Evolutionary conservation across 2,329 filamentous ascomycete genomes (phyloP).

Genomic region (Colletotrichum echinochloae): DNA sequence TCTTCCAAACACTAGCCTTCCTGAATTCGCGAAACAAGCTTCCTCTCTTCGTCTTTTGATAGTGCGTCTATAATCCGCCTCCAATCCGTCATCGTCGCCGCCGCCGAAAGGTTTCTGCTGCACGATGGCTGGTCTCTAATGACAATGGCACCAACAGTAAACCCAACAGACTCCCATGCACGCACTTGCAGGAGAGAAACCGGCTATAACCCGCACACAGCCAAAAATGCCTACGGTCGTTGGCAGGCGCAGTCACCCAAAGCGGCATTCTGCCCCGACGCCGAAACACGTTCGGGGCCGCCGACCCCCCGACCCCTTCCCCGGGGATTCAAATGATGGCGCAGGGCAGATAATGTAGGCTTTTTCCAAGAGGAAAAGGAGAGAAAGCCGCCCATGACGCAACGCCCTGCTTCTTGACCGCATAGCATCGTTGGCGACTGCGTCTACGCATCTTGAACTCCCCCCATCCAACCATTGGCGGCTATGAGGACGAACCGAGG

Average conservation of each 20-base stretch:
- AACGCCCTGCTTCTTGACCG: neutral
- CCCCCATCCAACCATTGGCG: neutral
- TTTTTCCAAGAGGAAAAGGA: neutral
- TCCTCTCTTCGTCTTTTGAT: neutral
- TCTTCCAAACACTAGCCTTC: neutral
- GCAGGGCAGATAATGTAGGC: neutral
- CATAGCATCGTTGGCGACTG: neutral
- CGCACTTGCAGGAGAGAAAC: neutral
- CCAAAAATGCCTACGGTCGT: neutral
- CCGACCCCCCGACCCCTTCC: too few species aligned
- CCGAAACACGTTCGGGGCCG: neutral
- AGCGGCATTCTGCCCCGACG: neutral
- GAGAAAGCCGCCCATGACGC: neutral
- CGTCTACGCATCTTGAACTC: neutral
- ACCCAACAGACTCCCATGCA: neutral
- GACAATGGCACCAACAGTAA: neutral
- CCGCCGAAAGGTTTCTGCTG: neutral
- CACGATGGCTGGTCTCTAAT: neutral
- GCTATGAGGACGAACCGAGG: neutral
- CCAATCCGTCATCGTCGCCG: neutral
- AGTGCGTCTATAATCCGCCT: neutral
- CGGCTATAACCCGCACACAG: neutral
- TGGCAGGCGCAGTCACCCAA: neutral
- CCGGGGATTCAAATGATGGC: neutral
- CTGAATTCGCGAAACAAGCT: neutral